phyloP scores from a whole-genome alignment of 2,329 filamentous ascomycete genomes.

The Beauveria pseudobassiana region DNA sequence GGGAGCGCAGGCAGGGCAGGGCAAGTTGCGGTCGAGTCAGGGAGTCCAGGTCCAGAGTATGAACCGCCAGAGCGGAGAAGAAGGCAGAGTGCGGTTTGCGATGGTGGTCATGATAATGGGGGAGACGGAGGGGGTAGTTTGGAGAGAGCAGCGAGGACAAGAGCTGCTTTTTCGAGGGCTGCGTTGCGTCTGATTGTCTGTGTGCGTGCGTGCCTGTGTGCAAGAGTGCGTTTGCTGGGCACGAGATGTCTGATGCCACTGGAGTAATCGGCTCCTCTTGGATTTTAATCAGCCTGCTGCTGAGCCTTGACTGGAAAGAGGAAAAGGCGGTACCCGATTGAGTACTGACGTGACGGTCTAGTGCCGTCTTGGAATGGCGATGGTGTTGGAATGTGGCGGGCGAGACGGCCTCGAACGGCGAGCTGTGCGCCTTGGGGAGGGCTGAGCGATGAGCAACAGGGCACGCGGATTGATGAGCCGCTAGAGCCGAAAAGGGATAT shows the following conservation, averaged over 20 bases:
- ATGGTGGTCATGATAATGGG: slow-evolving; percentile 8
- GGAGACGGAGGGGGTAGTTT: background rate
- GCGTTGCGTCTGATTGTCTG: background rate
- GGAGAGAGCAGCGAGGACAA: background rate
- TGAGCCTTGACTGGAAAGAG: background rate
- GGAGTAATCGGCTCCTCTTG: background rate
- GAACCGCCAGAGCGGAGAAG: slow-evolving; percentile 11
- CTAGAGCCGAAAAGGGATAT: background rate
- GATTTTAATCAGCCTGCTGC: background rate
- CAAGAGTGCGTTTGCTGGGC: background rate
- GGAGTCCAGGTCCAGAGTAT: slow-evolving; percentile 11
- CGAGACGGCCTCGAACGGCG: slow-evolving; percentile 5
- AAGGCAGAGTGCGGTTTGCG: slow-evolving; percentile 5
- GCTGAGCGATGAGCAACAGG: background rate
- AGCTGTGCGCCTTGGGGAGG: background rate
- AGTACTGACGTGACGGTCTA: background rate
- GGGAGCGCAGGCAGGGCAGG: background rate
- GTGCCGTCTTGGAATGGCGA: slow-evolving; percentile 10
- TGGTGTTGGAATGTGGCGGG: slow-evolving; percentile 17
- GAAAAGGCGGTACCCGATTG: background rate
- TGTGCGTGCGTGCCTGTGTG: background rate
- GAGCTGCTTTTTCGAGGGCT: background rate
- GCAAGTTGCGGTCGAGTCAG: slow-evolving; percentile 7
- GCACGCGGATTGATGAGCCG: background rate
- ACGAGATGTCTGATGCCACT: background rate